Evolutionary conservation across 768 basidiomycete species (phyloP).

Genomic region (Boletus edulis): DNA sequence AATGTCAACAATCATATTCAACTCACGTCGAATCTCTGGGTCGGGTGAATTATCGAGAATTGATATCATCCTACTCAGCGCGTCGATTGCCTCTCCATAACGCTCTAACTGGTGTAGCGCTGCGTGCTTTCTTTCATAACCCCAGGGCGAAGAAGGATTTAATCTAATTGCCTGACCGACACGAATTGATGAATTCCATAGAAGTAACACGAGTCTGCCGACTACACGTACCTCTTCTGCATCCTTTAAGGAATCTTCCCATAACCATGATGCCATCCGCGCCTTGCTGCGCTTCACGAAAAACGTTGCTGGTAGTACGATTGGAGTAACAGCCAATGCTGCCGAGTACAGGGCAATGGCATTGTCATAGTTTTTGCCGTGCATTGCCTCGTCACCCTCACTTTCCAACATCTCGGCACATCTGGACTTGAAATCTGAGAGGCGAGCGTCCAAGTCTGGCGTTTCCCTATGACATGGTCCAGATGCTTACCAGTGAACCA

Average conservation of each 20-base stretch:
- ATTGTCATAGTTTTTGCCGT: not conserved
- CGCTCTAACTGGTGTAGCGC: slow-evolving; percentile 10
- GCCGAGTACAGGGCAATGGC: slow-evolving; percentile 14
- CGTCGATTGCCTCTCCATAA: slow-evolving; percentile 10
- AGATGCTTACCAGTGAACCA: slow-evolving; percentile 13
- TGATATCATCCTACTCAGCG: slow-evolving; percentile 5
- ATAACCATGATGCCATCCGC: not conserved
- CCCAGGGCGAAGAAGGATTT: slow-evolving; percentile 11
- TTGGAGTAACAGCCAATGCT: not conserved
- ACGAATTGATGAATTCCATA: not conserved
- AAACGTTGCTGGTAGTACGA: not conserved
- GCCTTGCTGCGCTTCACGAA: slow-evolving; percentile 18
- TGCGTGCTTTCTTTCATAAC: slow-evolving; percentile 16
- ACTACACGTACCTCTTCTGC: slow-evolving; percentile 13
- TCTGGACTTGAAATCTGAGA: slow-evolving; percentile 9
- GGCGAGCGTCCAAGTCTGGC: not conserved
- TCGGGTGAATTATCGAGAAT: slow-evolving; percentile 9
- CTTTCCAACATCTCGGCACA: slow-evolving; percentile 1
- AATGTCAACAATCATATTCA: not conserved
- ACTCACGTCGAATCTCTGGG: slow-evolving; percentile 11
- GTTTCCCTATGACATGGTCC: not conserved
- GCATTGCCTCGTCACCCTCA: slow-evolving; percentile 10
- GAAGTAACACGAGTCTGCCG: not conserved
- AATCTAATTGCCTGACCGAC: slow-evolving; percentile 7
- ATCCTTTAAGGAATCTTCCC: slow-evolving; percentile 13